Evolutionary conservation across 306 rosid species (phyloP), one percentile per base, ranked within the genome.

Genomic region (Mimosa bimucronata): DNA sequence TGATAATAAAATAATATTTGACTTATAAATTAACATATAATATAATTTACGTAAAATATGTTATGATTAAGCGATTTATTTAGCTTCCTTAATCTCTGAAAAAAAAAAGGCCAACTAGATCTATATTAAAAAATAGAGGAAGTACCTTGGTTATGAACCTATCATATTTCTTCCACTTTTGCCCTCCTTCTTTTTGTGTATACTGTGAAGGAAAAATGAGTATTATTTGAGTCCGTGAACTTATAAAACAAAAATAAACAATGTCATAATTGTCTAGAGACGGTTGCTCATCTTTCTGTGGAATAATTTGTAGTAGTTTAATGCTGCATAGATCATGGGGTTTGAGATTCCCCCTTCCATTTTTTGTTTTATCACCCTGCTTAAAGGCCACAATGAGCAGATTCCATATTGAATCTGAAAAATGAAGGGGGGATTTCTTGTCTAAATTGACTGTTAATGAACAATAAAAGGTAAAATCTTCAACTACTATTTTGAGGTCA

Each of bases 401-500:
- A 71, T 53, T 72, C 42, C 44, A 25, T 46, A 41, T 21, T 79
- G 61, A 48, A 5, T 25, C 26, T 58, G 15, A 25, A 25, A 3
- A 57, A 58, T 2, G 52, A 44, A 31, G 12, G 66, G 30, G 26
- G 66, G 42, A 66, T 13, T 78, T 15, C 15, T 45, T 72, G 46
- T 46, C 23, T 26, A 60, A 60, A 60, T 60, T 11, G 66, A 31
- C 73, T 66, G 41, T 23, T 57, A 1, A 5, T 34, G 29, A 78
- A 57, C 31, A 62, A 74, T 45, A 74, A 10, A 53, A 71, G 44
- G 60, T 42, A 3, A 7, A 6, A 9, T 29, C 58, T 34, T 75
- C 48, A 19, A 25, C 31, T 66, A 57, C 31, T 80, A 74, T 58
- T 80, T 48, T 82, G 53, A 58, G 42, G 61, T 60, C 53, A 30